phyloP scores from a whole-genome alignment of 495 filamentous ascomycete species.

The Rhizodiscina lignyota region DNA sequence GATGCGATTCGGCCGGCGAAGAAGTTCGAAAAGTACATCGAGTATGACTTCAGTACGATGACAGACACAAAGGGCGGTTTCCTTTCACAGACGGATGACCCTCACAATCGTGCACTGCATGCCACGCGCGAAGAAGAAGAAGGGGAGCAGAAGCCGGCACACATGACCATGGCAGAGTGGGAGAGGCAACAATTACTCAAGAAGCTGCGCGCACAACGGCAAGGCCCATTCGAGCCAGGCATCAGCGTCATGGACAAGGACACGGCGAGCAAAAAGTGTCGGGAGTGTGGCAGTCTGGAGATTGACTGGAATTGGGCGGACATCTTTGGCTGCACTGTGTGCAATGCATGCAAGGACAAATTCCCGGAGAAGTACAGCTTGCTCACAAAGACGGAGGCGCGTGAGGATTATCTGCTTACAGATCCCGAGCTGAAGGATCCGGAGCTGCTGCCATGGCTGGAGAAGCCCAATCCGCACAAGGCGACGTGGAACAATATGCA shows the following conservation, averaged over 20 bases:
- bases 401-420: constrained; percentile 87
- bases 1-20: constrained; percentile 48
- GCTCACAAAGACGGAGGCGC: constrained; percentile 89
- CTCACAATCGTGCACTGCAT: constrained; percentile 63
- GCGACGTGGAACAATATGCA: constrained; percentile 97
- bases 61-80: constrained; percentile 95
- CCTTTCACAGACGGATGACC: constrained; percentile 73
- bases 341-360: constrained; percentile 69
- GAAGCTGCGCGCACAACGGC: constrained; percentile 51
- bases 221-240: constrained; percentile 75
- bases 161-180: constrained; percentile 92
- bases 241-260: constrained; percentile 50
- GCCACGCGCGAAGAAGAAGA: constrained; percentile 19
- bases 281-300: constrained; percentile 68
- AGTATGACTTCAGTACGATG: constrained; percentile 96
- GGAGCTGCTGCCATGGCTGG: constrained; percentile 72
- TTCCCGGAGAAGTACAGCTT: constrained; percentile 81
- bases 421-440: constrained; percentile 80
- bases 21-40: constrained; percentile 84
- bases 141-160: constrained; percentile 54
- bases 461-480: constrained; percentile 87
- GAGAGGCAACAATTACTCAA: constrained; percentile 58
- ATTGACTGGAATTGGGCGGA: constrained; percentile 94
- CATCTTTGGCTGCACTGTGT: constrained; percentile 52
- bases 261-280: constrained; percentile 52